A percentile compares a stretch with the other conserved stretches of the same genome.
phyloP scores from a whole-genome alignment of 2,329 filamentous ascomycete species.

The Alternaria burnsii region DNA sequence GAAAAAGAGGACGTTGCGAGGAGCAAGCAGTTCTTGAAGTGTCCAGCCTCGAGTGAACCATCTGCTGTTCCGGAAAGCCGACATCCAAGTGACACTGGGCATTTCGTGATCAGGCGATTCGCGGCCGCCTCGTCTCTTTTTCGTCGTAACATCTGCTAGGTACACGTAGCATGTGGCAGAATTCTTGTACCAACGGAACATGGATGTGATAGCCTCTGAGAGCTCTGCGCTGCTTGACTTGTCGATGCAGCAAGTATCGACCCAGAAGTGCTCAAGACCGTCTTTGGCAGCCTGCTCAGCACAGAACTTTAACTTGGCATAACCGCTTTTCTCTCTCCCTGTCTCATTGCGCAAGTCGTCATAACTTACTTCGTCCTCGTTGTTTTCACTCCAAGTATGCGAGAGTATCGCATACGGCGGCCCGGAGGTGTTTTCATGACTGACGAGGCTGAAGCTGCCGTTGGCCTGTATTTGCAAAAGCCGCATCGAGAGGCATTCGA shows the following conservation, averaged over 20 bases:
- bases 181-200: slow-evolving; percentile 10
- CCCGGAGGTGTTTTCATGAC: fast-evolving
- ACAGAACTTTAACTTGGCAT: slow-evolving; percentile 7
- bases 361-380: neutral
- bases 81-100: neutral
- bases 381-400: neutral
- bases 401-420: neutral
- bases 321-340: neutral
- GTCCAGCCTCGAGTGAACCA: slow-evolving; percentile 15
- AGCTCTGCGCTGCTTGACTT: slow-evolving; percentile 5
- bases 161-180: slow-evolving; percentile 11
- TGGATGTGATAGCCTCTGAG: slow-evolving; percentile 7
- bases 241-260: slow-evolving; percentile 14
- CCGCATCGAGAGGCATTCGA: neutral
- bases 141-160: slow-evolving; percentile 7
- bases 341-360: neutral
- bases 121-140: neutral
- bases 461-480: neutral
- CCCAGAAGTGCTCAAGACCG: slow-evolving; percentile 5
- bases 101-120: neutral
- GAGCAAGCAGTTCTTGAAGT: slow-evolving; percentile 13
- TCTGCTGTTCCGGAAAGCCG: slow-evolving; percentile 7
- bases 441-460: neutral
- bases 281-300: neutral
- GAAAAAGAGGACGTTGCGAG: neutral